Percentiles rank a stretch among this genome's conserved stretches.
Evolutionary conservation across 495 filamentous ascomycete genomes (phyloP).

Genomic region (Xylaria palmicola): DNA sequence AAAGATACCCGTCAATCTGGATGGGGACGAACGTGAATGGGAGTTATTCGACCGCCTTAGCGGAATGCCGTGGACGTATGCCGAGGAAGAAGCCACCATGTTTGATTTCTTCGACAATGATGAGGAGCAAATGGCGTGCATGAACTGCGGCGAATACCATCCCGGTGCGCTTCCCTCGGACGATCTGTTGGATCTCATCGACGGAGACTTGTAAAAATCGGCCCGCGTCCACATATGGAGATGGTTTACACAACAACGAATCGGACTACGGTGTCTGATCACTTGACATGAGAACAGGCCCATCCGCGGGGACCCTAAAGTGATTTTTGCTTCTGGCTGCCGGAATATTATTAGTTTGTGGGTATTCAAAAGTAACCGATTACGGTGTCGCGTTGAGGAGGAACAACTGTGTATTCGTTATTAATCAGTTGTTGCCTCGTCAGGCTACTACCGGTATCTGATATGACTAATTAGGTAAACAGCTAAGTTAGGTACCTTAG

Average conservation of each 20-base stretch:
- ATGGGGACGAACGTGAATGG: constrained; percentile 36
- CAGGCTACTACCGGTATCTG: no score
- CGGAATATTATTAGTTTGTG: no score
- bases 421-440: no score
- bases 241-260: neutral
- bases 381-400: no score
- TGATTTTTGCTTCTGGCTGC: no score
- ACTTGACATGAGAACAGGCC: neutral
- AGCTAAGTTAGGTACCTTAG: no score
- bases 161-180: constrained; percentile 28
- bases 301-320: no score
- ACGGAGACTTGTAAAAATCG: constrained; percentile 14
- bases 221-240: neutral
- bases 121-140: constrained; percentile 28
- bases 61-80: constrained; percentile 31
- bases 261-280: neutral
- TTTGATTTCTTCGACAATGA: constrained; percentile 35
- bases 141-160: constrained; percentile 38
- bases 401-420: no score
- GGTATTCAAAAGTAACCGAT: no score
- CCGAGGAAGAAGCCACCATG: constrained; percentile 31
- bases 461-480: no score
- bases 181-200: constrained; percentile 29
- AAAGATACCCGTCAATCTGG: constrained; percentile 33
- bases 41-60: constrained; percentile 42